Base-by-base conservation (phyloP, 345 rosid species). In the Bretschneidera sinensis region DNA sequence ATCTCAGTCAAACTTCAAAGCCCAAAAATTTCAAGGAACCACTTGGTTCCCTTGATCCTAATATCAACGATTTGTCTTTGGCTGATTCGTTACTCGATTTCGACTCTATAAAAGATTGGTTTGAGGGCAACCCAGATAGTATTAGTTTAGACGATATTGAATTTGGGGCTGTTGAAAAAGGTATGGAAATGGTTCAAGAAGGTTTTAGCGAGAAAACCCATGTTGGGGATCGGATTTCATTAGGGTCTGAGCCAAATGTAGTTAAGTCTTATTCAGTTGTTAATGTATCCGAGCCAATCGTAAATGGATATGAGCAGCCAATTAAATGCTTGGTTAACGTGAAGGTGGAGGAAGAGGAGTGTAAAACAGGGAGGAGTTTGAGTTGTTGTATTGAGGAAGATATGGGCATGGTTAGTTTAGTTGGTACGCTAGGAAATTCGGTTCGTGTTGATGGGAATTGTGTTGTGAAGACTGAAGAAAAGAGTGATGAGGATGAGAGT, bases 31-130 rank as follows among this genome's bases (percentile, higher is more conserved):
- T 68, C 43, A 62, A 62, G 60, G 71, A 72, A 39, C 51, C 74
- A 18, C 21, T 74, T 59, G 73, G 78, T 31, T 59, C 59, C 50
- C 60, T 79, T 50, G 80, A 84, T 23, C 20, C 71, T 35, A 43
- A 62, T 21, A 17, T 23, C 67, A 23, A 45, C 43, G 82, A 74
- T 59, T 61, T 74, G 0, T 25, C 62, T 21, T 65, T 76, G 19
- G 79, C 74, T 9, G 92, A 87, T 75, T 76, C 87, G 0, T 79
- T 78, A 65, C 74, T 83, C 9, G 89, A 85, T 67, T 87, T 87
- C 51, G 91, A 87, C 24, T 76, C 83, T 20, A 69, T 83, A 35
- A 55, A 75, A 22, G 80, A 76, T 28, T 85, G 81, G 76, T 78
- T 79, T 23, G 88, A 68, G 55, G 79, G 51, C 65, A 70, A 56